phyloP scores from a whole-genome alignment of 208 protist genomes.

The Leptomonas pyrrhocoris region DNA sequence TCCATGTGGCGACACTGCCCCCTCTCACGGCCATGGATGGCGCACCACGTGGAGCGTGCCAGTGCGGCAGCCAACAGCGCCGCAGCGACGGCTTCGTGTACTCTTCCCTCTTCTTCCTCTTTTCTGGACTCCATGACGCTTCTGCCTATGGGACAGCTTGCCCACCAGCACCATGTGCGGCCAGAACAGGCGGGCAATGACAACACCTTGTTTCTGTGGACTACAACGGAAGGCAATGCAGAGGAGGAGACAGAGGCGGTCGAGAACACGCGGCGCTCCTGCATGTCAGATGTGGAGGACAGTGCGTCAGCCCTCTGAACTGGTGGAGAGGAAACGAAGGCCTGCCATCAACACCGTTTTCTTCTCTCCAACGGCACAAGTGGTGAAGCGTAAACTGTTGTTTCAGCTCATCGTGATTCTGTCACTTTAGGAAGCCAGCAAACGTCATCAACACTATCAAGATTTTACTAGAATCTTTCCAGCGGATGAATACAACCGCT shows the following conservation, averaged over 20 bases:
- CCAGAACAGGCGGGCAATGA: background rate
- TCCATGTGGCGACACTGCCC: conserved; percentile 35
- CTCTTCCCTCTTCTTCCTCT: background rate
- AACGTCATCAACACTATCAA: too few species aligned
- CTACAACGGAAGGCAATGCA: background rate
- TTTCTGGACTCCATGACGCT: background rate
- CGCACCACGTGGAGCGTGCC: conserved; percentile 20
- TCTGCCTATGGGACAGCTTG: background rate
- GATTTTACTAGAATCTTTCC: too few species aligned
- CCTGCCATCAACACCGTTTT: too few species aligned
- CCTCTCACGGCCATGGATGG: conserved; percentile 67
- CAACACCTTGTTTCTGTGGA: background rate
- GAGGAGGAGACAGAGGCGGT: background rate
- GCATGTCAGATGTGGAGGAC: background rate
- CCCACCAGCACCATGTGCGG: background rate
- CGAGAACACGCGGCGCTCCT: background rate
- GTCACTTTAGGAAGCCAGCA: too few species aligned
- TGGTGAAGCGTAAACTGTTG: too few species aligned
- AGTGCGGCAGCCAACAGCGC: background rate
- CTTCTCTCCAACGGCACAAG: too few species aligned
- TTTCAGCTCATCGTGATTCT: too few species aligned
- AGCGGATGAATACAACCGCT: too few species aligned
- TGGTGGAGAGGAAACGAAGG: background rate
- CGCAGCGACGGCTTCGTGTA: background rate
- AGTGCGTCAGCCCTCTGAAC: background rate